A percentile compares a stretch with the other conserved stretches of the same genome.
These are phyloP conservation scores for Spizellomyces sp. DNA, from an alignment of 192 early-diverging fungal species.

Conservation along the genomic window DNA sequence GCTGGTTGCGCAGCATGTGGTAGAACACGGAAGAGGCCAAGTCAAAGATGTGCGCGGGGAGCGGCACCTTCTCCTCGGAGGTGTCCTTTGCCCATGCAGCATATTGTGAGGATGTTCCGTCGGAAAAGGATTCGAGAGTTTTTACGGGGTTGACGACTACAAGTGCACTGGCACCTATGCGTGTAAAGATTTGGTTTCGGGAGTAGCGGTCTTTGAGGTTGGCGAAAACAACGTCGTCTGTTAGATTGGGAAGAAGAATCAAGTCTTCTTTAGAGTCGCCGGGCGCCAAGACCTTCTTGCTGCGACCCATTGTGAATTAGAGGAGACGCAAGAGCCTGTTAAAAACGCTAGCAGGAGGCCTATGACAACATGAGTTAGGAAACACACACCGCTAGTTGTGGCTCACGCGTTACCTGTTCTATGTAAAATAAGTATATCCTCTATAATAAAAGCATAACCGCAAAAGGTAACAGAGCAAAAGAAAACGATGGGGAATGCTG, in stretches of 20 bases:
- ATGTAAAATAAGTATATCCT: no score
- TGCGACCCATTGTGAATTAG: conserved; percentile 17
- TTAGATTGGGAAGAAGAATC: conserved; percentile 25
- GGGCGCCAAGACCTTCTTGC: conserved; percentile 21
- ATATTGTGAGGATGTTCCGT: conserved; percentile 66
- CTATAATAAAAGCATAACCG: no score
- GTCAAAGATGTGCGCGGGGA: conserved; percentile 81
- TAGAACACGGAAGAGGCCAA: conserved; percentile 79
- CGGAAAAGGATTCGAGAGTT: conserved; percentile 63
- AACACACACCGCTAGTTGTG: no score
- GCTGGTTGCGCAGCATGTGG: conserved; percentile 86
- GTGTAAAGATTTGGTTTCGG: conserved; percentile 41
- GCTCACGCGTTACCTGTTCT: no score
- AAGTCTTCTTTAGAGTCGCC: conserved; percentile 38
- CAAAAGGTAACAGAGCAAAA: no score
- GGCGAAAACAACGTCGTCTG: conserved; percentile 26
- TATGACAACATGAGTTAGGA: no score
- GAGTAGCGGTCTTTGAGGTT: conserved; percentile 40
- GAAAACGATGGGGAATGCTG: no score
- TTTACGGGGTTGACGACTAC: conserved; percentile 81
- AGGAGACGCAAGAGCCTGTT: neutral
- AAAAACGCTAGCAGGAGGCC: no score
- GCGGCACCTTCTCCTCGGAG: conserved; percentile 31
- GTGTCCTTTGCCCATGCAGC: conserved; percentile 49
- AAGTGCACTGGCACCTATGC: conserved; percentile 68